Percentiles rank a stretch among this genome's conserved stretches.
phyloP scores from a whole-genome alignment of 441 rosid species.

The Manihot esculenta region DNA sequence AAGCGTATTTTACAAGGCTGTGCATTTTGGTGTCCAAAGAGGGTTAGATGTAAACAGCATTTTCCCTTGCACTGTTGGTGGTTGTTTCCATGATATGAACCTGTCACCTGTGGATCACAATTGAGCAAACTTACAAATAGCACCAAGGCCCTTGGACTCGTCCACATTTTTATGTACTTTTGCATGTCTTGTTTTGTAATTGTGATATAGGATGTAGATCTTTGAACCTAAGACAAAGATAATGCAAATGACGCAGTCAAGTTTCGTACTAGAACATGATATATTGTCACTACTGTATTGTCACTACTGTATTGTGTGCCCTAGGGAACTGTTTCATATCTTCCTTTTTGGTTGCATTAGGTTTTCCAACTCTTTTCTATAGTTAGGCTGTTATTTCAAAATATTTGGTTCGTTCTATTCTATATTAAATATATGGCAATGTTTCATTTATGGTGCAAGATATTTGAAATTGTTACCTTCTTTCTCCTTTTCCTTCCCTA shows the following conservation, averaged over 20 bases:
- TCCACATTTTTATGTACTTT: neutral
- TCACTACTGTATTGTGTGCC: neutral
- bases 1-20: neutral
- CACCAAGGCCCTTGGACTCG: neutral
- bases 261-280: neutral
- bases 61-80: neutral
- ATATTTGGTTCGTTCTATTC: neutral
- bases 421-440: neutral
- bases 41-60: neutral
- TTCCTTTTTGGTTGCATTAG: neutral
- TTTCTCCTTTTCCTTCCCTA: conserved; percentile 4
- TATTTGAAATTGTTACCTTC: conserved; percentile 11
- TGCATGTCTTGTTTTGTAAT: neutral
- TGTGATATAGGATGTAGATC: neutral
- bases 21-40: neutral
- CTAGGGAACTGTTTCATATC: neutral
- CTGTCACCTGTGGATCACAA: neutral
- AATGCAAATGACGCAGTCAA: neutral
- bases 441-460: conserved; percentile 1
- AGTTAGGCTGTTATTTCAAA: neutral
- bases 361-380: neutral
- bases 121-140: neutral
- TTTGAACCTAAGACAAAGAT: neutral
- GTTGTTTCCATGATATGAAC: neutral
- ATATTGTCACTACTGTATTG: neutral